phyloP scores from a whole-genome alignment of 2,329 filamentous ascomycete species.

The Curvularia eragrostidis region DNA sequence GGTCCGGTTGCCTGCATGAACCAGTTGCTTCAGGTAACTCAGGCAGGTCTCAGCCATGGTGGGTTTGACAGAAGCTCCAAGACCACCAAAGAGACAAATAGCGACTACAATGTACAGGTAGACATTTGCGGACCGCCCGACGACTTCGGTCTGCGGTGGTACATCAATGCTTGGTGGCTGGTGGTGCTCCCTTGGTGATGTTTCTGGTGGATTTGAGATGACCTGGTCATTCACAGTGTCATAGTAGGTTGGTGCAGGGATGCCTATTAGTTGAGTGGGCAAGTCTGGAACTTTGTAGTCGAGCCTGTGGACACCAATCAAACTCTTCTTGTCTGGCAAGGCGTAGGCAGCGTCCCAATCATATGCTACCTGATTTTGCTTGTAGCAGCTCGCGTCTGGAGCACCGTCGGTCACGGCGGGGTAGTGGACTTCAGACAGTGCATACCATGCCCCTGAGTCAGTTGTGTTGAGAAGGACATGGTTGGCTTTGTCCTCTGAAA shows the following conservation, averaged over 20 bases:
- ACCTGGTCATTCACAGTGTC: slow-evolving; percentile 28
- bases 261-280: slow-evolving; percentile 29
- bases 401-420: slow-evolving; percentile 80
- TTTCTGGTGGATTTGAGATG: slow-evolving; percentile 30
- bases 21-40: slow-evolving; percentile 25
- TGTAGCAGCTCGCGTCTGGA: slow-evolving; percentile 63
- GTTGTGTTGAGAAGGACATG: slow-evolving; percentile 85
- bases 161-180: slow-evolving; percentile 29
- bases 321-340: slow-evolving; percentile 42
- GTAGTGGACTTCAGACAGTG: slow-evolving; percentile 84
- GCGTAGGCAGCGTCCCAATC: slow-evolving; percentile 37
- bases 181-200: slow-evolving; percentile 26
- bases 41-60: slow-evolving; percentile 19
- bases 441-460: slow-evolving; percentile 88
- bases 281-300: slow-evolving; percentile 33
- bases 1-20: slow-evolving; percentile 16
- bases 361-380: slow-evolving; percentile 36
- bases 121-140: slow-evolving; percentile 14
- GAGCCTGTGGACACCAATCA: slow-evolving; percentile 51
- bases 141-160: slow-evolving; percentile 25
- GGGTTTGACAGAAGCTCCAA: slow-evolving; percentile 24
- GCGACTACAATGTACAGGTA: slow-evolving; percentile 20
- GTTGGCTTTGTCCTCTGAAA: slow-evolving; percentile 50
- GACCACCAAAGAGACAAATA: slow-evolving; percentile 19
- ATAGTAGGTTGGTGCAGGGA: slow-evolving; percentile 37